Percentiles rank a stretch among this genome's conserved stretches.
phyloP scores from a whole-genome alignment of 495 filamentous ascomycete species.

The Elaphomyces granulatus region DNA sequence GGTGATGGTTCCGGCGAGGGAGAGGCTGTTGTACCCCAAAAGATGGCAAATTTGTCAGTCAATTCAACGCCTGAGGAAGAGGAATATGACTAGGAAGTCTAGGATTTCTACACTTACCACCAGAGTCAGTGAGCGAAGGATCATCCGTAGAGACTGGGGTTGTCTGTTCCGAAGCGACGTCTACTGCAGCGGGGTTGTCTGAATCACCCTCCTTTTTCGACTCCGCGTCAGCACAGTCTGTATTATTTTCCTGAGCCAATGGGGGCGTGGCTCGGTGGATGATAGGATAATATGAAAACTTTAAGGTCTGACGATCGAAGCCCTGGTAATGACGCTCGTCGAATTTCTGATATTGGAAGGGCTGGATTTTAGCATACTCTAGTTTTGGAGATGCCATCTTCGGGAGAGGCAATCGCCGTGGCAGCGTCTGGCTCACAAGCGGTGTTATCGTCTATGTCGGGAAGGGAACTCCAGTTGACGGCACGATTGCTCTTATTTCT shows the following conservation, averaged over 20 bases:
- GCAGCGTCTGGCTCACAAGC: too few species aligned
- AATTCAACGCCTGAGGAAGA: too few species aligned
- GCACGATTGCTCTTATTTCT: too few species aligned
- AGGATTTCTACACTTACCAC: constrained; percentile 2
- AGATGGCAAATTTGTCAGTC: too few species aligned
- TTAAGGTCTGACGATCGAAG: constrained; percentile 23
- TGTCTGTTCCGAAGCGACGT: constrained; percentile 8
- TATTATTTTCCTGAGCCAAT: constrained; percentile 3
- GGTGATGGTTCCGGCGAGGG: too few species aligned
- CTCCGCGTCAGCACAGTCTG: constrained; percentile 3
- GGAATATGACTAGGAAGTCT: too few species aligned
- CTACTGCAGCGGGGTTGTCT: too few species aligned
- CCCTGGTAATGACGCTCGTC: constrained; percentile 24
- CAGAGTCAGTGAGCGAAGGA: not conserved
- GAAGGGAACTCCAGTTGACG: too few species aligned
- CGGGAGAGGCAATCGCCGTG: too few species aligned
- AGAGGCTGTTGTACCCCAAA: too few species aligned
- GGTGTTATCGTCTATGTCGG: too few species aligned
- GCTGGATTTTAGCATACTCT: constrained; percentile 31
- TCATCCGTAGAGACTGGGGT: constrained; percentile 1
- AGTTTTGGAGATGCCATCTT: too few species aligned
- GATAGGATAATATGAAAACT: constrained; percentile 26
- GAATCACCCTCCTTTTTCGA: constrained; percentile 4
- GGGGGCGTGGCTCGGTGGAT: constrained; percentile 2
- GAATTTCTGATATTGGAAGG: constrained; percentile 26